Evolutionary conservation across 1,139 yeast species (phyloP), one percentile per base, ranked within the genome.

Genomic region (Meyerozyma smithsonii): DNA sequence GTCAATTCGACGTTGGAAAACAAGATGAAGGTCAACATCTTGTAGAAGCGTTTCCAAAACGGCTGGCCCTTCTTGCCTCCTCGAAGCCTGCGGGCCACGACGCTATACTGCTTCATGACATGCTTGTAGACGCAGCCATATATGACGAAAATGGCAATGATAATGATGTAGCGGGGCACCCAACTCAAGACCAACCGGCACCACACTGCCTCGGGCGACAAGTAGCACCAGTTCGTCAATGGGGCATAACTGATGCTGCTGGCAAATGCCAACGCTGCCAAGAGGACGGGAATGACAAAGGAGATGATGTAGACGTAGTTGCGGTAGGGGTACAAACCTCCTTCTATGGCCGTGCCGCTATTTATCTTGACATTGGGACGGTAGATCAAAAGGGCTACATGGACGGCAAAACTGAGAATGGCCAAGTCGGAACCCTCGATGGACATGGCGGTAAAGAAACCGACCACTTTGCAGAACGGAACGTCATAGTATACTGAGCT

Each of bases 81-180:
- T 4, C 34, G 34, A 10, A 30, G 12, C 20, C 34, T 4, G 8
- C 34, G 34, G 10, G 34, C 5, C 39, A 33, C n/a, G 10, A 18
- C 34, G 32, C 12, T 30, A n/a, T 30, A 30, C 23, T 30, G 34
- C 24, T 36, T 36, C 10, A 40, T 38, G 15, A 30, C 34, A 18
- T 30, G 34, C 12, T 21, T 20, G 14, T 30, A 30, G 5, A 30
- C 34, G 34, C 34, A 30, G 6, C 34, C 34, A 21, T 30, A 30
- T 4, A 30, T 30, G 34, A 30, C 34, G 16, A 30, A 30, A 10
- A 30, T 30, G 12, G 34, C 34, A 5, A 30, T 21, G 5, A 30
- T 30, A 11, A 30, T 30, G 15, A 30, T 8, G 34, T 30, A 30
- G 20, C 34, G 34, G 10, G 34, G 34, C 12, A 30, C 21, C 34